Evolutionary conservation across 345 rosid species (phyloP), one percentile per base, ranked within the genome.

Genomic region (Noccaea bulbosa): DNA sequence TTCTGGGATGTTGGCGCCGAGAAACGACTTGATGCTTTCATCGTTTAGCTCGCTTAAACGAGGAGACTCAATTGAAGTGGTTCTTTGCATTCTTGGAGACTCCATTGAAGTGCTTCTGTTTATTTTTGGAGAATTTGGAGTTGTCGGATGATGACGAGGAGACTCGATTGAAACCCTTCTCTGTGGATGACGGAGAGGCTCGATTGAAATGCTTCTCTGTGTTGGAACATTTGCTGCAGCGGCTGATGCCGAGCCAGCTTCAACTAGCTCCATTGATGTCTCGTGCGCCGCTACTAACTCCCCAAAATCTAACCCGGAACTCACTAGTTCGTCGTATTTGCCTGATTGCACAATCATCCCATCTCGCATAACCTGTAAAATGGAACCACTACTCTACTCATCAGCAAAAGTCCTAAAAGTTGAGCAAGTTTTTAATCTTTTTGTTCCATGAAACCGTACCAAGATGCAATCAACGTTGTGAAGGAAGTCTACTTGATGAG

Each of bases 401-500:
- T 65, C 40, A 33, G 59, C 74, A 51, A 53, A 53, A 50, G 2
- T 22, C 35, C 15, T 34, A 4, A 33, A 8, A 67, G 20, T 6
- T 22, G 10, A 22, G 15, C 24, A 37, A 54, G 22, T 20, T 49
- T 73, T 34, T 2, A 30, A 8, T 37, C 4, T 48, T 7, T 7
- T 57, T 57, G 49, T n/a, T 51, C 22, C 33, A 22, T 20, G 22
- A 0, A 58, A 49, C 16, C 14, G 8, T 78, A 87, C 97, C 88
- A 82, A 65, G 71, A 93, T 93, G 75, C 80, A 82, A 73, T 93
- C 93, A 61, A 93, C 88, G 69, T 91, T 91, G 70, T 86, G 88
- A 76, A 93, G 81, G 84, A 93, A 93, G 81, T 93, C 98, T 6
- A 93, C 96, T 86, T 93, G 97, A 67, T 93, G 98, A 5, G 97